Percentiles rank a stretch among this genome's conserved stretches.
Evolutionary conservation across 768 basidiomycete species (phyloP).

Genomic region (Mycena kentingensis): DNA sequence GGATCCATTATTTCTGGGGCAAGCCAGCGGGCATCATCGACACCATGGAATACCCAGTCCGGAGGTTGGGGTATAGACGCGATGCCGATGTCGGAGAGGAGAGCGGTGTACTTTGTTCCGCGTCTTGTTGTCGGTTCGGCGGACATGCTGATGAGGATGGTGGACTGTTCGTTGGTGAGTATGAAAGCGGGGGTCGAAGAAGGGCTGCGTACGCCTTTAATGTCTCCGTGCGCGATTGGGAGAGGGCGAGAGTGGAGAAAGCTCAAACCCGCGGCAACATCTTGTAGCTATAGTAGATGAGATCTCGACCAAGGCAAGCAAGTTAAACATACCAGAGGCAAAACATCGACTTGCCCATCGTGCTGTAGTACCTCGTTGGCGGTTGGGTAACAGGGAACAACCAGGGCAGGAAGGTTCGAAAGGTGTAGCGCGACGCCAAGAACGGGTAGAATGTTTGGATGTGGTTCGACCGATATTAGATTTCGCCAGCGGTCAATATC

Average conservation of each 20-base stretch:
- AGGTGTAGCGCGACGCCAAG: conserved; percentile 16
- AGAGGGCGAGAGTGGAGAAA: conserved; percentile 42
- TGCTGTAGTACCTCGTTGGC: not conserved
- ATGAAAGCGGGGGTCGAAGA: not conserved
- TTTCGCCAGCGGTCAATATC: conserved; percentile 17
- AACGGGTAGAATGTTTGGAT: conserved; percentile 17
- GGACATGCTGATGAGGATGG: conserved; percentile 11
- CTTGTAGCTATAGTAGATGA: conserved; percentile 32
- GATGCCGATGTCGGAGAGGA: conserved; percentile 37
- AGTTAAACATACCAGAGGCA: conserved; percentile 3
- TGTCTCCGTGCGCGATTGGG: conserved; percentile 45
- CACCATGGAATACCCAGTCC: conserved; percentile 27
- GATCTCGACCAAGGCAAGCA: not conserved
- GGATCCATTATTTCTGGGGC: conserved; percentile 32
- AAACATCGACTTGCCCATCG: conserved; percentile 2
- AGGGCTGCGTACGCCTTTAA: conserved; percentile 39
- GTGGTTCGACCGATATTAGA: conserved; percentile 8
- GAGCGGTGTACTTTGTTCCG: conserved; percentile 10
- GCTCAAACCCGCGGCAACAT: conserved; percentile 38
- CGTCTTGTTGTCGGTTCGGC: not conserved
- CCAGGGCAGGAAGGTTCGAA: conserved; percentile 19
- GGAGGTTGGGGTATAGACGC: conserved; percentile 34
- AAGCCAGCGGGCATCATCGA: conserved; percentile 31
- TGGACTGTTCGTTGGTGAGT: not conserved
- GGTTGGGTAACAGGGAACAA: conserved; percentile 8